Conservation (phyloP, 2,329 filamentous ascomycete species). For the Arthrobotrys entomopaga region DNA sequence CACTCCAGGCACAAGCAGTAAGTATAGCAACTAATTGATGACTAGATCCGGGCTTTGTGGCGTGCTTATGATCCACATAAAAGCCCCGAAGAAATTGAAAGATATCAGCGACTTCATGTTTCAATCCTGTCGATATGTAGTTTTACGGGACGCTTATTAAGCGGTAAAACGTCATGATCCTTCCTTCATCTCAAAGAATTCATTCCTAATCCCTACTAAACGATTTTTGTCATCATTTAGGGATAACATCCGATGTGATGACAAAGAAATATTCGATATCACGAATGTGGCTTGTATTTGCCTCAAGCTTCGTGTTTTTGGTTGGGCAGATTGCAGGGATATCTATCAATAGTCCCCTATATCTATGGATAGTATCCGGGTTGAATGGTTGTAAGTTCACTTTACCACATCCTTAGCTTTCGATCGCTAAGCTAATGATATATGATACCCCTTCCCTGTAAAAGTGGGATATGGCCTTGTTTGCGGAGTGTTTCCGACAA, state of each 20-base stretch:
- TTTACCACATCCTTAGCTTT: neutral
- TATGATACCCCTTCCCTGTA: neutral
- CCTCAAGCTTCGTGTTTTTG: neutral
- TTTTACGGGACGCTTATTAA: neutral
- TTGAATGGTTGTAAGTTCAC: neutral
- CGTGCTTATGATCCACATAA: neutral
- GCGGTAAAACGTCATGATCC: neutral
- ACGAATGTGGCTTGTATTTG: neutral
- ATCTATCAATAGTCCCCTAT: neutral
- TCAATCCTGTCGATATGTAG: neutral
- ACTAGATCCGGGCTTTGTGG: neutral
- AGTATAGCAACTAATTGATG: neutral
- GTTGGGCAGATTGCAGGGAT: neutral
- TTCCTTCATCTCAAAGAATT: neutral
- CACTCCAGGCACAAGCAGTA: neutral
- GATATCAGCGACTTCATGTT: neutral
- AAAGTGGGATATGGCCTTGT: neutral
- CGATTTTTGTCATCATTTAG: neutral
- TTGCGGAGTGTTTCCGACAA: neutral
- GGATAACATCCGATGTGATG: neutral
- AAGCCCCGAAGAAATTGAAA: neutral
- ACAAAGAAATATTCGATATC: neutral
- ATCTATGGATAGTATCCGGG: neutral
- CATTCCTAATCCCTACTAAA: neutral
- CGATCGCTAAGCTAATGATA: neutral